Evolutionary conservation across 2,329 filamentous ascomycete genomes (phyloP).

Genomic region (Venturia oleaginea): DNA sequence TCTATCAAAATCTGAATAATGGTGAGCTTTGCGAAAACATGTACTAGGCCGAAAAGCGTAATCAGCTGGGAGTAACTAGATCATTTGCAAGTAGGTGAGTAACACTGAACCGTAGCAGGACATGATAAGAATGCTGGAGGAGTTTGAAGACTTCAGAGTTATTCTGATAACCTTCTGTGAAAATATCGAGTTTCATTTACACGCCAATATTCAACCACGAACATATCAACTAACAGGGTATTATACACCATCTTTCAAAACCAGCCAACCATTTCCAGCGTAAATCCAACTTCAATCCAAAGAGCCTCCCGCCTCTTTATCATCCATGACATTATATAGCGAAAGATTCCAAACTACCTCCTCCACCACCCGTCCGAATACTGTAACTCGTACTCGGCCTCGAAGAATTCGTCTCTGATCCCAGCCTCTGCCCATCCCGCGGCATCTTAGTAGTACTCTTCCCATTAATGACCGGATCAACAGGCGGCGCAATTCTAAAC

Average conservation of each 20-base stretch:
- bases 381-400: slow-evolving; percentile 4
- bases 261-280: background rate
- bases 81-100: no score
- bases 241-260: background rate
- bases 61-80: background rate
- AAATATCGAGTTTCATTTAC: background rate
- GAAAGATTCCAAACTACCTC: background rate
- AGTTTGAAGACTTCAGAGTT: no score
- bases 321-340: background rate
- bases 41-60: background rate
- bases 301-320: background rate
- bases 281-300: background rate
- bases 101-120: no score
- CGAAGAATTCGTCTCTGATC: background rate
- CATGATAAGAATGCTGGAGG: no score
- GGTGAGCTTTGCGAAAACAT: background rate
- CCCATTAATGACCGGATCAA: slow-evolving; percentile 15
- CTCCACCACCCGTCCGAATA: background rate
- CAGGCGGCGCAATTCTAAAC: slow-evolving; percentile 28
- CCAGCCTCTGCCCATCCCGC: background rate
- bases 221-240: background rate
- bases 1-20: background rate
- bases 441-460: background rate
- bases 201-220: background rate
- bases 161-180: background rate